These are phyloP conservation scores for Trichoderma harzianum DNA, from an alignment of 2,329 filamentous ascomycete genomes.

Conservation along the genomic window DNA sequence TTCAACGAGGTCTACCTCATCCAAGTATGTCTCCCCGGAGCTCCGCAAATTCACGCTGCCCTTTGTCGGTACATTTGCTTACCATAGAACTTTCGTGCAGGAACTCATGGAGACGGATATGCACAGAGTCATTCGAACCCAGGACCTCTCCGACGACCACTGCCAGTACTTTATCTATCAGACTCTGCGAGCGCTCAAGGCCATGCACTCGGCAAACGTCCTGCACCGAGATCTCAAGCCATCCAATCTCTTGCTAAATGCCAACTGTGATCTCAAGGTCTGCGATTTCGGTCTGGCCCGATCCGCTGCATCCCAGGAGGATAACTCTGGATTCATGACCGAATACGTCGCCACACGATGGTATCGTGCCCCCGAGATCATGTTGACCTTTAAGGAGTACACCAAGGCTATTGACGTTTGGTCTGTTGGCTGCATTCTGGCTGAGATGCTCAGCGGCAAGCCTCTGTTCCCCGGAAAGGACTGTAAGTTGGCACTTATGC, in stretches of 20 bases:
- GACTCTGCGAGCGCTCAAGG: constrained; percentile 93
- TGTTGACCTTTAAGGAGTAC: constrained; percentile 99
- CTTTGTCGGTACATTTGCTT: background rate
- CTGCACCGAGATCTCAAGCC: constrained; percentile 97
- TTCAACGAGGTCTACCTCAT: constrained; percentile 99
- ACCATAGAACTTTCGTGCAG: constrained; percentile 41
- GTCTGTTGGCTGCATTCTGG: constrained; percentile 97
- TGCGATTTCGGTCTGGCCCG: constrained; percentile 97
- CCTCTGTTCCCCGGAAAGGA: constrained; percentile 98
- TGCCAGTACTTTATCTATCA: constrained; percentile 99
- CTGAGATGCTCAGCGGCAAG: constrained; percentile 98
- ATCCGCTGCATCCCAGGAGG: constrained; percentile 93
- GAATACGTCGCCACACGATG: constrained; percentile 99
- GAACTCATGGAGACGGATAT: constrained; percentile 99
- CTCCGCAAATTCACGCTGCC: background rate
- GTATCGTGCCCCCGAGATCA: constrained; percentile 99
- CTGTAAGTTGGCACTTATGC: constrained; percentile 57
- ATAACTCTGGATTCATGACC: constrained; percentile 99
- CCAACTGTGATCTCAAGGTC: constrained; percentile 98
- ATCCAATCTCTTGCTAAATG: constrained; percentile 93
- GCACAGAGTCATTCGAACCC: constrained; percentile 97
- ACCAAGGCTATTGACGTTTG: constrained; percentile 99
- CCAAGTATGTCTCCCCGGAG: constrained; percentile 60
- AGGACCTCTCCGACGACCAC: constrained; percentile 97
- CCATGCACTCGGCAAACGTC: constrained; percentile 98